Conservation (phyloP, 2,329 filamentous ascomycete species). For the Phaeomoniella chlamydospora region DNA sequence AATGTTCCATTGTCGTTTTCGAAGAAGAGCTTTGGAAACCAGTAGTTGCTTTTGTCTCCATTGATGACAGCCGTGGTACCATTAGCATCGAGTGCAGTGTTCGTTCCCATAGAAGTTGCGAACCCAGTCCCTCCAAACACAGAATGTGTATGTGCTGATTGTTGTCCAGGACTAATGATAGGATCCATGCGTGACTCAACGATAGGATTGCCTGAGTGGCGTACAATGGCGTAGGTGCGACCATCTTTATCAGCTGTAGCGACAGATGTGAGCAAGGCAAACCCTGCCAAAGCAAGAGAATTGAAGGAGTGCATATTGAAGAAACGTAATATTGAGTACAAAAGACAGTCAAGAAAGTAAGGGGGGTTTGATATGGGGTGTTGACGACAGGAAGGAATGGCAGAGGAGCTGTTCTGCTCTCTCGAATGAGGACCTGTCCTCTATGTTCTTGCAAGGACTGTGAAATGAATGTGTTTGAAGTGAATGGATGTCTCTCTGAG, state of each 20-base stretch:
- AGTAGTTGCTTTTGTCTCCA: slow-evolving; percentile 61
- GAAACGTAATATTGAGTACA: not conserved
- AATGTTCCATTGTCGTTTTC: slow-evolving; percentile 47
- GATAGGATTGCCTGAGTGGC: slow-evolving; percentile 8
- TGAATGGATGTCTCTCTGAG: not conserved
- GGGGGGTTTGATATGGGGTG: too few species aligned
- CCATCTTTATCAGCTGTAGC: not conserved
- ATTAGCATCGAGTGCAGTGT: slow-evolving; percentile 31
- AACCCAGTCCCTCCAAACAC: slow-evolving; percentile 60
- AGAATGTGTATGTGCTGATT: slow-evolving; percentile 52
- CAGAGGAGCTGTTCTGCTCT: not conserved
- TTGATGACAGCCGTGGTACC: slow-evolving; percentile 36
- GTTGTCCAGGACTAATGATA: slow-evolving; percentile 46
- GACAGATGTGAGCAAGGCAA: not conserved
- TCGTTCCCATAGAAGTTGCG: slow-evolving; percentile 44
- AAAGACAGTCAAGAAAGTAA: too few species aligned
- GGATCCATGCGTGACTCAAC: slow-evolving; percentile 38
- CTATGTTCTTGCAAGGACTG: not conserved
- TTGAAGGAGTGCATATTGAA: not conserved
- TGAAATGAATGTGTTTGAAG: not conserved
- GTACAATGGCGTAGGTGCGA: not conserved
- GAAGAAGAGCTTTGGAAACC: slow-evolving; percentile 60
- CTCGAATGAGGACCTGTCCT: not conserved
- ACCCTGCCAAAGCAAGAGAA: not conserved
- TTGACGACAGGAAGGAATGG: not conserved